Percentiles rank a stretch among this genome's conserved stretches.
Evolutionary conservation across 768 basidiomycete genomes (phyloP).

Genomic region (Rubroboletus pulcherrimus): DNA sequence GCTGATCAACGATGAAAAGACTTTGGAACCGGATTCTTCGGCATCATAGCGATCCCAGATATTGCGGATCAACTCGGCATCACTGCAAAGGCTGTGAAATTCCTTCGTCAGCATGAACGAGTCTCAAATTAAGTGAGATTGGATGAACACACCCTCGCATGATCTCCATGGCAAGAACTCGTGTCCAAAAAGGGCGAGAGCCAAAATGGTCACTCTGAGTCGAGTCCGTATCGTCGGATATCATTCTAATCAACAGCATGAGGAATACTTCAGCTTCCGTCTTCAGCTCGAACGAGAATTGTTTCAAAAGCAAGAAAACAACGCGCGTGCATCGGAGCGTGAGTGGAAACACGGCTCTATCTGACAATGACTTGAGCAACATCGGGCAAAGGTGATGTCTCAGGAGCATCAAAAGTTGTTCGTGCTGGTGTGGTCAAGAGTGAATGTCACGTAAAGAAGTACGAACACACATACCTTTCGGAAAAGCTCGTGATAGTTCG

Average conservation of each 20-base stretch:
- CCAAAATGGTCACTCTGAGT: conserved; percentile 24
- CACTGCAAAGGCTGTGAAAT: conserved; percentile 61
- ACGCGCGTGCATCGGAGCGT: conserved; percentile 90
- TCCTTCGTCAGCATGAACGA: conserved; percentile 1
- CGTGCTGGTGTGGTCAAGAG: conserved; percentile 47
- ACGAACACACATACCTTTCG: conserved; percentile 52
- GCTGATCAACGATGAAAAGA: conserved; percentile 75
- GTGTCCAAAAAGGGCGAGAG: conserved; percentile 73
- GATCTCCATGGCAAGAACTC: conserved; percentile 89
- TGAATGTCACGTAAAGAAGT: background rate
- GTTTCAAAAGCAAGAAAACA: conserved; percentile 88
- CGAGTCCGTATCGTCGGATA: conserved; percentile 49
- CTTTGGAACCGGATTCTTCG: conserved; percentile 54
- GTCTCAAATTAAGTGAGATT: background rate
- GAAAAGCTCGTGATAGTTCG: conserved; percentile 86
- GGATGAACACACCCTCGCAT: conserved; percentile 64
- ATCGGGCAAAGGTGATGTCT: conserved; percentile 88
- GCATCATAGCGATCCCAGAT: conserved; percentile 80
- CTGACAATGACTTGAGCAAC: conserved; percentile 80
- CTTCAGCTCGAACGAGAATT: conserved; percentile 76
- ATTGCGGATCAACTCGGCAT: conserved; percentile 71
- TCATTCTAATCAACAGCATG: conserved; percentile 61
- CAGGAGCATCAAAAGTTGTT: conserved; percentile 81
- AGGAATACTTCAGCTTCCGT: conserved; percentile 88
- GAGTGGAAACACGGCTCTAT: conserved; percentile 79